Conservation (phyloP, 1,139 yeast genomes). For the Zygosaccharomyces sapae region DNA sequence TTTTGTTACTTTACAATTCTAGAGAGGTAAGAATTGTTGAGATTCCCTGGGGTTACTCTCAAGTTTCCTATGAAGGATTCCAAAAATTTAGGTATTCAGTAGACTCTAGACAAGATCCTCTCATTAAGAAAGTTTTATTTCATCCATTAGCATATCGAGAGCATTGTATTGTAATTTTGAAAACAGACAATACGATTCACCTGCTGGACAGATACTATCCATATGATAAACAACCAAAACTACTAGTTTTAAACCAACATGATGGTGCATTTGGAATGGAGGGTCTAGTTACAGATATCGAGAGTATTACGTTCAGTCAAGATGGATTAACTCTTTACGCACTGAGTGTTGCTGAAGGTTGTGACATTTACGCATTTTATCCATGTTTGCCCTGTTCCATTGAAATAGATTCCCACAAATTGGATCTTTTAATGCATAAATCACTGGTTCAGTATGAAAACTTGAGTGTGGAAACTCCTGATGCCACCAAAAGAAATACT, state of each 20-base stretch:
- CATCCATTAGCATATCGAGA: conserved; percentile 43
- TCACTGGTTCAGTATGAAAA: conserved; percentile 37
- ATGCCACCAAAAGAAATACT: conserved; percentile 23
- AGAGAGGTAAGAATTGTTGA: conserved; percentile 36
- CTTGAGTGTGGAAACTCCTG: conserved; percentile 17
- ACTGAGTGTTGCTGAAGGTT: conserved; percentile 43
- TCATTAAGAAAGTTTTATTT: conserved; percentile 40
- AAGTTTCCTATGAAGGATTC: conserved; percentile 22
- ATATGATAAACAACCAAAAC: conserved; percentile 27
- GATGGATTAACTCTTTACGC: conserved; percentile 46
- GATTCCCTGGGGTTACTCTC: conserved; percentile 29
- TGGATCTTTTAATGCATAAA: conserved; percentile 42
- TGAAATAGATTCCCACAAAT: conserved; percentile 36
- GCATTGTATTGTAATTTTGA: conserved; percentile 41
- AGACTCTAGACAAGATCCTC: conserved; percentile 1
- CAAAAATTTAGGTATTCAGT: conserved; percentile 17
- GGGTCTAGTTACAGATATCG: conserved; percentile 26
- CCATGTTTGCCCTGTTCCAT: conserved; percentile 52
- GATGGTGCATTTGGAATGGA: conserved; percentile 32
- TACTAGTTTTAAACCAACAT: conserved; percentile 24
- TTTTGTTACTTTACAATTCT: conserved; percentile 42
- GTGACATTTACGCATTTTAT: conserved; percentile 51
- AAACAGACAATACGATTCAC: conserved; percentile 37
- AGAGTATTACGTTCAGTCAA: conserved; percentile 46
- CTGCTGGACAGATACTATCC: conserved; percentile 38